These are phyloP conservation scores for Pichia paraexigua DNA, from an alignment of 805 yeast genomes.

Conservation along the genomic window DNA sequence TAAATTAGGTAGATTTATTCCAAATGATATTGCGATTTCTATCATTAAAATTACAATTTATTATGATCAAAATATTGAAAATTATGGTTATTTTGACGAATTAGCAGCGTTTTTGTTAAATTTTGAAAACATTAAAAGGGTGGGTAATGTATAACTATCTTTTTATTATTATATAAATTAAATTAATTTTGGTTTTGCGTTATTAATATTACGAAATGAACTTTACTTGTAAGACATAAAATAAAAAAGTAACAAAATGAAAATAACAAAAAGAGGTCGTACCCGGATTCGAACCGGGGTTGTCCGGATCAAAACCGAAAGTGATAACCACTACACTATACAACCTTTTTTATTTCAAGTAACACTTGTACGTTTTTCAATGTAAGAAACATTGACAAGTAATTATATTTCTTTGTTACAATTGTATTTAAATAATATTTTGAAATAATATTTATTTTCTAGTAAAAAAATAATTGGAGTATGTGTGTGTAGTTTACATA, in stretches of 20 bases:
- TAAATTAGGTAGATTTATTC: conserved; percentile 33
- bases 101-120: conserved; percentile 6
- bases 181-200: no score
- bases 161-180: no score
- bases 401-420: no score
- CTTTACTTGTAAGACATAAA: no score
- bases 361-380: no score
- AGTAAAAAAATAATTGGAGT: no score
- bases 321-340: conserved; percentile 80
- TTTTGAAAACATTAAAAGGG: background rate
- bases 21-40: conserved; percentile 32
- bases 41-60: conserved; percentile 29
- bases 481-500: no score
- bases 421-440: no score
- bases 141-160: background rate
- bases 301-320: conserved; percentile 73
- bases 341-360: conserved; percentile 27
- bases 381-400: no score
- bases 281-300: conserved; percentile 86
- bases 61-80: conserved; percentile 11
- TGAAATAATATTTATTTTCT: no score
- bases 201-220: no score
- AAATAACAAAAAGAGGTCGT: conserved; percentile 41
- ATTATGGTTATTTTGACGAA: conserved; percentile 27
- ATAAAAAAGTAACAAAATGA: background rate